Base-by-base conservation (phyloP, 371 early-diverging fungal genomes). In the Mortierella sp. region DNA sequence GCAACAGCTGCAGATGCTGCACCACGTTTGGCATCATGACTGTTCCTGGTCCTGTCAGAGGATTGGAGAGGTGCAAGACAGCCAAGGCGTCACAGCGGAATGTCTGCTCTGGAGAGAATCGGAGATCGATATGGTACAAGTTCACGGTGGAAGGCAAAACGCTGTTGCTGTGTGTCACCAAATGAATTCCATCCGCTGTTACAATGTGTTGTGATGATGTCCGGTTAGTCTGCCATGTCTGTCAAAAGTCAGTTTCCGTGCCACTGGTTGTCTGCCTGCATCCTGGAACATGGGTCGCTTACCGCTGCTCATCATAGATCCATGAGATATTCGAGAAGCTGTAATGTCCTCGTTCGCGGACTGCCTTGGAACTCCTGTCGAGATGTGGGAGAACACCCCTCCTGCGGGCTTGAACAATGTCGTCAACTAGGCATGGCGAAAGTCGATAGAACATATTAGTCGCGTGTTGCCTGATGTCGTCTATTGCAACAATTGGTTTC, bases 321-420 rank as follows among this genome's bases (percentile, higher is more conserved):
- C 86, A 40, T 86, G 86, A 50, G 86, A 81, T 81, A 86, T 86
- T 77, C 86, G 57, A 11, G 82, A 79, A 1, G 86, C 73, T 9
- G 77, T 71, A 14, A 81, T 50, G 51, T 86, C 79, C 31, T 81
- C 82, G 10, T 50, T 69, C 0, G 51, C 71, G 31, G 79, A 81
- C 43, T 79, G 79, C 21, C 69, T 79, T 28, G 82, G 79, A 9
- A 86, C 16, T 1, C 51, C 70, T 61, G 79, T 86, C 13, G 82
- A 71, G 51, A 79, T 79, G 19, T 81, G 81, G n/a, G 81, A 81
- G 67, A 81, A 86, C 31, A 74, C 31, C 9, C 76, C 76, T 53
- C 81, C 86, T 46, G 81, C 82, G 1, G 74, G 86, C 26, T 81
- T 81, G 70, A 71, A 81, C 9, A 86, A 37, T 0, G 79, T 73